Conservation (phyloP, 176 grass and related monocot species). For the Bolboschoenus planiculmis region DNA sequence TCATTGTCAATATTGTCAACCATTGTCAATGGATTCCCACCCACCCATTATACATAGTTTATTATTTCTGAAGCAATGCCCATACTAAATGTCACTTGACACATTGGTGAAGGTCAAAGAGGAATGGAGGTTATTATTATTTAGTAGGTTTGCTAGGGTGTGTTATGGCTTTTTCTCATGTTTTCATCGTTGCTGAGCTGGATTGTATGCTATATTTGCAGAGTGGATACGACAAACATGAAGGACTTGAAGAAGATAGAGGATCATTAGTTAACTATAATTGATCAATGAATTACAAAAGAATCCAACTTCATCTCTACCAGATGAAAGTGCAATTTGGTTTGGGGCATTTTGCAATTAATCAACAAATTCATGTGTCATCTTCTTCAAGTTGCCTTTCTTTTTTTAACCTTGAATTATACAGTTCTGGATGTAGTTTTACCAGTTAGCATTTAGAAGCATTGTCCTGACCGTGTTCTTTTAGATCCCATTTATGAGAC, state of each 20-base stretch:
- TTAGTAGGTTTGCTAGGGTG: background rate
- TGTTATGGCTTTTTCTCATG: slow-evolving; percentile 10
- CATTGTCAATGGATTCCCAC: too few relatives aligned
- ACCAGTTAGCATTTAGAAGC: background rate
- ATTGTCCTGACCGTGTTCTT: background rate
- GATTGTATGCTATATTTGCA: slow-evolving; percentile 24
- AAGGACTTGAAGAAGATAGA: slow-evolving; percentile 97
- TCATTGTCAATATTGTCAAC: too few relatives aligned
- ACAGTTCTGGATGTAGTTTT: background rate
- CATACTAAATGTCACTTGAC: background rate
- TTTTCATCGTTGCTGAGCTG: background rate
- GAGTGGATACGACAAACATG: slow-evolving; percentile 94
- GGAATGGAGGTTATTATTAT: background rate
- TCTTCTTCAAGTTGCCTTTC: background rate
- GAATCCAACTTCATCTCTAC: background rate
- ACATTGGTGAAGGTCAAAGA: background rate
- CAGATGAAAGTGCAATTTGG: background rate
- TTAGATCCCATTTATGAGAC: background rate
- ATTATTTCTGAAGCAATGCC: background rate
- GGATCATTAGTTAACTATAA: slow-evolving; percentile 44
- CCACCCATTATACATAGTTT: too few relatives aligned
- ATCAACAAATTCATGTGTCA: background rate
- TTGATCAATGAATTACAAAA: slow-evolving; percentile 8
- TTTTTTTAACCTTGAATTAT: background rate
- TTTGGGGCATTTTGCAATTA: background rate